Evolutionary conservation across 2,329 filamentous ascomycete species (phyloP).

Genomic region (Beauveria australis): DNA sequence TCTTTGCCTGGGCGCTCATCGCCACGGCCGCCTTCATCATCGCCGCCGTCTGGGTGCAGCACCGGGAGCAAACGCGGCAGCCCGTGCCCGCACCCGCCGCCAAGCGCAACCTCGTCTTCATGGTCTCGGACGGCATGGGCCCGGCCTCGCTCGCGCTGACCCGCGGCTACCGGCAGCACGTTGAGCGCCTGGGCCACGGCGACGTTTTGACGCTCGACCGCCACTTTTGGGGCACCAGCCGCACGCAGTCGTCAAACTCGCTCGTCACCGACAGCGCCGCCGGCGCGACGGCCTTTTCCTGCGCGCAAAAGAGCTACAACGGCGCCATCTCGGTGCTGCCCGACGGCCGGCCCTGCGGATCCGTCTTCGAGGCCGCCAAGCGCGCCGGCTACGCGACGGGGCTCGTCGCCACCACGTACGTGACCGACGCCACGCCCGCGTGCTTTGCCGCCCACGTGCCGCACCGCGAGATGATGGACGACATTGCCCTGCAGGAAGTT

Average conservation of each 20-base stretch:
- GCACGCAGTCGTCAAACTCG: slow-evolving; percentile 76
- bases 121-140: slow-evolving; percentile 99
- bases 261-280: slow-evolving; percentile 93
- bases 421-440: slow-evolving; percentile 93
- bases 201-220: slow-evolving; percentile 75
- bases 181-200: slow-evolving; percentile 61
- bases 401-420: slow-evolving; percentile 85
- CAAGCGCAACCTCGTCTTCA: slow-evolving; percentile 94
- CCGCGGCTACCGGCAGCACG: slow-evolving; percentile 74
- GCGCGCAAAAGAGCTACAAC: slow-evolving; percentile 90
- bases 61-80: slow-evolving; percentile 47
- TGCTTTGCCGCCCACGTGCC: slow-evolving; percentile 89
- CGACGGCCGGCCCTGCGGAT: slow-evolving; percentile 79
- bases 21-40: slow-evolving; percentile 74
- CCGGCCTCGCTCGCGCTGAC: slow-evolving; percentile 84
- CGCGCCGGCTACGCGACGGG: slow-evolving; percentile 86
- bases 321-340: slow-evolving; percentile 87
- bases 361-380: slow-evolving; percentile 88
- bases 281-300: slow-evolving; percentile 95
- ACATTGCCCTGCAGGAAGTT: slow-evolving; percentile 86
- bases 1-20: slow-evolving; percentile 76
- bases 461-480: slow-evolving; percentile 70
- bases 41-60: slow-evolving; percentile 69
- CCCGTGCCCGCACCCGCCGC: slow-evolving; percentile 35
- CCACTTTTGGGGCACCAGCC: slow-evolving; percentile 82